Evolutionary conservation across 2,329 filamentous ascomycete genomes (phyloP), one percentile per base, ranked within the genome.

Genomic region (Cryphonectria carpinicola): DNA sequence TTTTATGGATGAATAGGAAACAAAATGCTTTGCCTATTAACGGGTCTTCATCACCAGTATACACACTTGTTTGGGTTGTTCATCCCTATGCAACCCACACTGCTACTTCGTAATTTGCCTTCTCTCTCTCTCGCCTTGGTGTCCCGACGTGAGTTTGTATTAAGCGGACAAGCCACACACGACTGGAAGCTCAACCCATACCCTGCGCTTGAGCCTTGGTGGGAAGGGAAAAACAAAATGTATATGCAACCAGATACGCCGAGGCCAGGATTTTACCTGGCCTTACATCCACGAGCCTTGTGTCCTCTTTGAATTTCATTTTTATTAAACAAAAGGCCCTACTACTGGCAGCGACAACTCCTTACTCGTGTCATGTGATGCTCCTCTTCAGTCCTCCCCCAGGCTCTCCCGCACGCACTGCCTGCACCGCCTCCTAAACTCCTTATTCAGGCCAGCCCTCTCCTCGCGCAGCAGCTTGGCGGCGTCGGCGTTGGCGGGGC

Each of bases 401-500:
- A 95, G 81, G 78, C 93, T 97, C 81, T 93, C 92, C 76, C 93
- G 84, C 1, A 97, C 94, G 77, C 92, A 94, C 79, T 88, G 89
- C 77, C 94, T 85, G 71, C 94, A 95, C 72, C 88, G 85, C 81
- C 88, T 92, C 81, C 93, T 89, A 79, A 97, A 99, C 66, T 95
- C 93, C 78, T 85, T 89, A 71, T 83, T 82, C 64, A 82, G 82
- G 19, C 86, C 87, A 73, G 87, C 86, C 70, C 83, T 82, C 78
- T 97, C 93, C 77, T 96, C 93, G 67, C 96, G 88, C 88, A 96
- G 92, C 84, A 98, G 82, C 72, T 92, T 88, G 14, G 95, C 96
- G 3, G 96, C 96, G 83, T 98, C 95, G 39, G 98, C 90, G 79
- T 99, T 98, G 65, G 96, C 96, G 0, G 96, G 94, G 76, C 92